phyloP scores from a whole-genome alignment of 768 basidiomycete species.

The Pleurotus djamor region DNA sequence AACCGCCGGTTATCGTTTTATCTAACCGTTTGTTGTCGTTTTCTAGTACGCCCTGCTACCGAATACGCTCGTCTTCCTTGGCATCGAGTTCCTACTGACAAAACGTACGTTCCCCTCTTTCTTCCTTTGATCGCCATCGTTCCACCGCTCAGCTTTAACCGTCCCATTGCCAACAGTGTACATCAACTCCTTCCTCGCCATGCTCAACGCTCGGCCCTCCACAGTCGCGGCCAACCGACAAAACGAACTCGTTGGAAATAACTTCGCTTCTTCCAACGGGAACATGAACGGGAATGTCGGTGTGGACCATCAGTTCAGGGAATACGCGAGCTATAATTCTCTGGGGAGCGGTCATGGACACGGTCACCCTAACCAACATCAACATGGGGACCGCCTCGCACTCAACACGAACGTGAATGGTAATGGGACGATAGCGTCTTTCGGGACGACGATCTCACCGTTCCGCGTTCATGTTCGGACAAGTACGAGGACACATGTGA shows the following conservation, averaged over 20 bases:
- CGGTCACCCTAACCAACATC: no score
- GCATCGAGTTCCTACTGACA: constrained; percentile 16
- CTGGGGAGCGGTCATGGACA: no score
- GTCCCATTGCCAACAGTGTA: background rate
- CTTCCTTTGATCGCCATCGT: no score
- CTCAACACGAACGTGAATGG: background rate
- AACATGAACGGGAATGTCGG: background rate
- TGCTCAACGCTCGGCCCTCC: background rate
- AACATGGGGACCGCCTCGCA: no score
- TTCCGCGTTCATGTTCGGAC: background rate
- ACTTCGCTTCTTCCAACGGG: background rate
- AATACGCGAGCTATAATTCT: no score
- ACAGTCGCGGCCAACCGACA: background rate
- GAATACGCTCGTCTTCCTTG: constrained; percentile 14
- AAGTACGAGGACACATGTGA: background rate
- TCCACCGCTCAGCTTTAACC: no score
- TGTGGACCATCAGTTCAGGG: no score
- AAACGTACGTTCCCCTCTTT: constrained; percentile 11
- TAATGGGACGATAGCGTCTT: background rate
- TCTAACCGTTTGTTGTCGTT: background rate
- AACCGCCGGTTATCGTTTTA: no score
- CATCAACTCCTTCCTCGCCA: constrained; percentile 6
- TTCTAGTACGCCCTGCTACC: constrained; percentile 13
- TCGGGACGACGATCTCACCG: background rate
- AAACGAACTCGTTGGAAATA: background rate